A percentile compares a stretch with the other conserved stretches of the same genome.
Conservation (phyloP, 768 basidiomycete genomes). For the Boletus sp. region DNA sequence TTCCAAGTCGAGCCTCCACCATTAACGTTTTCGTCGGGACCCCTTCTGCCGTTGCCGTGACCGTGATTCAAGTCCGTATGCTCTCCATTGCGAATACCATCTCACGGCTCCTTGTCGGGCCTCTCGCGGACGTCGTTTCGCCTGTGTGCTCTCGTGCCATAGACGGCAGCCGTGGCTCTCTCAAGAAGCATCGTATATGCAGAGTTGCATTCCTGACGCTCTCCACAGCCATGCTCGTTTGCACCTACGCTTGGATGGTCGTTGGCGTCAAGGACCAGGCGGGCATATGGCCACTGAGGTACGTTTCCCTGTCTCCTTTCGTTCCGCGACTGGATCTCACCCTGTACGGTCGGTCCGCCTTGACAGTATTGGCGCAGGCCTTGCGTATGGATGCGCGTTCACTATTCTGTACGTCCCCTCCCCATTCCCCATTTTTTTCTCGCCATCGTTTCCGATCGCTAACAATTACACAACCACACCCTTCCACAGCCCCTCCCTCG, state of each 20-base stretch:
- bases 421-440: neutral
- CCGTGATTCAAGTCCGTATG: constrained; percentile 65
- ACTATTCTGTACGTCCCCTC: constrained; percentile 59
- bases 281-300: constrained; percentile 74
- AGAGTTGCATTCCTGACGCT: constrained; percentile 58
- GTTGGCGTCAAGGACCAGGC: constrained; percentile 46
- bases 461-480: neutral
- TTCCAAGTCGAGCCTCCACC: constrained; percentile 37
- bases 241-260: constrained; percentile 57
- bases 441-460: neutral
- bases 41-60: constrained; percentile 35
- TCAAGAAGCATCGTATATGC: constrained; percentile 55
- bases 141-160: constrained; percentile 50
- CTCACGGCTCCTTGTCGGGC: constrained; percentile 65
- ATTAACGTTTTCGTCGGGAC: constrained; percentile 7
- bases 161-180: constrained; percentile 27
- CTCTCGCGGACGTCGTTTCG: constrained; percentile 70
- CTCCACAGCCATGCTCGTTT: constrained; percentile 46
- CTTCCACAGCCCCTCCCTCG: constrained; percentile 51
- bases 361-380: constrained; percentile 59
- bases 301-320: constrained; percentile 6
- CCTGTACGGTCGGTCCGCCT: neutral
- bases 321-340: neutral
- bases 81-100: constrained; percentile 71
- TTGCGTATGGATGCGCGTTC: constrained; percentile 69